These are phyloP conservation scores for Anisodus acutangulus DNA, from an alignment of 257 asterid species.

Conservation along the genomic window DNA sequence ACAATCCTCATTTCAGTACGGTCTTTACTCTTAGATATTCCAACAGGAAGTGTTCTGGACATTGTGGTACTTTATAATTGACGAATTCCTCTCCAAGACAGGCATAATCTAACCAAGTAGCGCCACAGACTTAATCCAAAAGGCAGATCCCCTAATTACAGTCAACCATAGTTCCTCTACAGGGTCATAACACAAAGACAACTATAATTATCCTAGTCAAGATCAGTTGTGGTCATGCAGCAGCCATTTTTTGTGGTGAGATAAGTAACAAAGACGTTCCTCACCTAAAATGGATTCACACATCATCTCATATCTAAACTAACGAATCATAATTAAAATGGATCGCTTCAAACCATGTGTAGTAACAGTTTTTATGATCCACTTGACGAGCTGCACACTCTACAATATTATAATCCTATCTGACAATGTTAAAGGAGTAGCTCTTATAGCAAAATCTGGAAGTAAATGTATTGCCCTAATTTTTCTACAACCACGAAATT, in stretches of 20 bases:
- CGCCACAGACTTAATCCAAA: background rate
- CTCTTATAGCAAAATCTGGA: background rate
- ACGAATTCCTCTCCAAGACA: background rate
- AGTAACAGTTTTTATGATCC: background rate
- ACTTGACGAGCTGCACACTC: background rate
- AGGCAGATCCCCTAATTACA: background rate
- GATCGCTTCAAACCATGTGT: background rate
- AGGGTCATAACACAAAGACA: constrained; percentile 14
- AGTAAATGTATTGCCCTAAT: background rate
- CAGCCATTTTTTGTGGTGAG: background rate
- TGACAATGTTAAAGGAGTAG: background rate
- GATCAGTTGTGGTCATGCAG: background rate
- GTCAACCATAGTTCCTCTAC: background rate
- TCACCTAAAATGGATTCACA: background rate
- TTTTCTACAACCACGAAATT: background rate
- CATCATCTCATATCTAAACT: background rate
- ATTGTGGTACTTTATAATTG: background rate
- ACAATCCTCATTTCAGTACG: background rate
- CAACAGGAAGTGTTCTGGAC: background rate
- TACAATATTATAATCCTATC: background rate
- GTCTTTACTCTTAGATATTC: background rate
- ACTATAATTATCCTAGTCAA: background rate
- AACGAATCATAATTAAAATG: background rate
- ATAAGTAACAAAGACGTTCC: background rate
- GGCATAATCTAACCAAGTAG: background rate